A percentile compares a stretch with the other conserved stretches of the same genome.
phyloP scores from a whole-genome alignment of 208 protist species.

The Trypanosoma grayi region DNA sequence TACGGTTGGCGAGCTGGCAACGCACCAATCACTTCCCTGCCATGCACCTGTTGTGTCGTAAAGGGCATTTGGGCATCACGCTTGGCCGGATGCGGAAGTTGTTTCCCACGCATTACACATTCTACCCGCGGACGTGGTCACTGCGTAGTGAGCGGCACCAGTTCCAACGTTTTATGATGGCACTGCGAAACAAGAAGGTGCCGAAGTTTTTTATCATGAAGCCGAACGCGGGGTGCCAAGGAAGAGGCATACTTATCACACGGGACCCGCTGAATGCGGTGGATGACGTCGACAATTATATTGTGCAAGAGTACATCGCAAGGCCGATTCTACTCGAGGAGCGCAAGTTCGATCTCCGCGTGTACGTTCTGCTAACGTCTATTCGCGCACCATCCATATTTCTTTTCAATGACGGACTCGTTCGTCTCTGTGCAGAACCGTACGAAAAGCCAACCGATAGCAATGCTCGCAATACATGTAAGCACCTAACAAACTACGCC shows the following conservation, averaged over 20 bases:
- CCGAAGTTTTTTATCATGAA: slow-evolving; percentile 94
- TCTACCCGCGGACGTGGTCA: slow-evolving; percentile 90
- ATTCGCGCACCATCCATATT: slow-evolving; percentile 89
- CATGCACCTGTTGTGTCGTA: slow-evolving; percentile 93
- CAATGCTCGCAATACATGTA: slow-evolving; percentile 87
- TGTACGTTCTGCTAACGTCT: slow-evolving; percentile 93
- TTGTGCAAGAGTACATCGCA: slow-evolving; percentile 94
- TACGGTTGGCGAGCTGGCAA: slow-evolving; percentile 90
- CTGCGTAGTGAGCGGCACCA: slow-evolving; percentile 72
- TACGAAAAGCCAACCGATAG: slow-evolving; percentile 83
- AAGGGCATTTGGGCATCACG: slow-evolving; percentile 91
- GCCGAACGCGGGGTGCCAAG: slow-evolving; percentile 92
- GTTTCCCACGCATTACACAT: slow-evolving; percentile 86
- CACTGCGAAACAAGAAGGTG: slow-evolving; percentile 46
- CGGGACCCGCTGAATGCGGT: slow-evolving; percentile 76
- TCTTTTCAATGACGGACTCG: slow-evolving; percentile 93
- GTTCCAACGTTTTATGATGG: slow-evolving; percentile 65
- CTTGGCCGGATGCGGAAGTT: slow-evolving; percentile 77
- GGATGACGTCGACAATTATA: slow-evolving; percentile 84
- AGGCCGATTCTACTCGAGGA: slow-evolving; percentile 91
- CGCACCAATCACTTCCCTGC: slow-evolving; percentile 96
- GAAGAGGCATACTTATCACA: slow-evolving; percentile 92
- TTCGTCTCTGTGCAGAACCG: slow-evolving; percentile 91
- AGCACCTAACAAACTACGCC: slow-evolving; percentile 98
- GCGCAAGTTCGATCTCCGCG: slow-evolving; percentile 96